Evolutionary conservation across 306 rosid species (phyloP).

Genomic region (Vigna mungo): DNA sequence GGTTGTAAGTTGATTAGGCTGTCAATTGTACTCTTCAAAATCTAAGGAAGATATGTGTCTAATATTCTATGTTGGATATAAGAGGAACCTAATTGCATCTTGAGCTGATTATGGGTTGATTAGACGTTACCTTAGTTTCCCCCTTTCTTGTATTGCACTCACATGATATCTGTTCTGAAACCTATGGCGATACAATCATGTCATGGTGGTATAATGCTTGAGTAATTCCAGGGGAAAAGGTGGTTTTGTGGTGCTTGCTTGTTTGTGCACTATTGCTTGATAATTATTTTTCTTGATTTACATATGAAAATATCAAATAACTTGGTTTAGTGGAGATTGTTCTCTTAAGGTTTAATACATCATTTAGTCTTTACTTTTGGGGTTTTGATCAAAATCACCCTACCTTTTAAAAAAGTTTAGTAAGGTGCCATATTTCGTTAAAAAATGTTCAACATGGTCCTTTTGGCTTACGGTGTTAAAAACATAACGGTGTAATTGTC

Average conservation of each 20-base stretch:
- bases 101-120: slow-evolving; percentile 18
- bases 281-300: slow-evolving; percentile 2
- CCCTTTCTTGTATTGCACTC: slow-evolving; percentile 5
- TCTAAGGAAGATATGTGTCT: slow-evolving; percentile 5
- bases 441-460: no score
- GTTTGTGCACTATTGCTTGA: slow-evolving; percentile 13
- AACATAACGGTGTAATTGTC: no score
- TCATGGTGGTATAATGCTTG: background rate
- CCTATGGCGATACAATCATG: background rate
- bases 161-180: slow-evolving; percentile 10
- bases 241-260: slow-evolving; percentile 7
- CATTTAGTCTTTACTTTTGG: no score
- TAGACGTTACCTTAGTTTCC: background rate
- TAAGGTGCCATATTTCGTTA: no score
- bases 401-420: no score
- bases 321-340: background rate
- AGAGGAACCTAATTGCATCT: slow-evolving; percentile 1
- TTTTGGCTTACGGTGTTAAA: no score
- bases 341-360: background rate
- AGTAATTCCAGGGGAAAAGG: background rate
- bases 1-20: slow-evolving; percentile 17
- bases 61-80: background rate
- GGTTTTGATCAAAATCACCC: no score
- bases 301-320: slow-evolving; percentile 4
- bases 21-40: slow-evolving; percentile 21